Evolutionary conservation across 768 basidiomycete species (phyloP).

Genomic region (Tulasnella sp.): DNA sequence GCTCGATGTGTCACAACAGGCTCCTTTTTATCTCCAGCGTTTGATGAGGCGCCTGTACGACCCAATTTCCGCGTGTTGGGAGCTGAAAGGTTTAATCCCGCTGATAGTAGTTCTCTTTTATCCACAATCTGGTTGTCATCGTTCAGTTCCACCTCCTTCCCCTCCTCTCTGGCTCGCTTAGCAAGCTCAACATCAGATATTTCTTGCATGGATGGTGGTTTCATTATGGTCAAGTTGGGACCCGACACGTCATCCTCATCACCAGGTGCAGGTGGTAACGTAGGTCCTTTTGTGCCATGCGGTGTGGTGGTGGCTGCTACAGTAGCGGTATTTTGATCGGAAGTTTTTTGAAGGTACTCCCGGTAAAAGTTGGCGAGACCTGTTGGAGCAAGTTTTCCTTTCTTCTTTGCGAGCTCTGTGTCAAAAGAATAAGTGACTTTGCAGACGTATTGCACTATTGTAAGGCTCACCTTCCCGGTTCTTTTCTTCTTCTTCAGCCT

Average conservation of each 20-base stretch:
- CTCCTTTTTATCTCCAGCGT: conserved; percentile 22
- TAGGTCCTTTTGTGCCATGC: conserved; percentile 11
- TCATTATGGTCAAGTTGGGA: conserved; percentile 51
- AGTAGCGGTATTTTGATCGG: conserved; percentile 72
- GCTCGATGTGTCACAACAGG: conserved; percentile 48
- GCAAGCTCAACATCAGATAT: conserved; percentile 67
- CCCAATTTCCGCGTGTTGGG: conserved; percentile 67
- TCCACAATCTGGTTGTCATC: conserved; percentile 97
- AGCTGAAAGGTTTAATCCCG: conserved; percentile 82
- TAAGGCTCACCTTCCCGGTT: conserved; percentile 62
- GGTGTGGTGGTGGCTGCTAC: conserved; percentile 59
- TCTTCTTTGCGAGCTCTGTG: conserved; percentile 45
- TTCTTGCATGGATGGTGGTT: conserved; percentile 6
- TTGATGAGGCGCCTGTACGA: conserved; percentile 26
- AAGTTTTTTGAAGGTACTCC: conserved; percentile 53
- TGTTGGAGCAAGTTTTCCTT: conserved; percentile 42
- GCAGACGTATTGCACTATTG: neutral
- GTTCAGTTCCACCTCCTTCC: conserved; percentile 83
- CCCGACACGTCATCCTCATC: conserved; percentile 43
- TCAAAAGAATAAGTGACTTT: neutral
- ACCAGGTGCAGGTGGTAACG: conserved; percentile 32
- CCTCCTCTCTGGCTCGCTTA: conserved; percentile 50
- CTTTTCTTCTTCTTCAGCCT: conserved; percentile 87
- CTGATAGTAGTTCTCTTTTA: conserved; percentile 79
- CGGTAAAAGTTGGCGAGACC: conserved; percentile 83